phyloP scores from a whole-genome alignment of 495 filamentous ascomycete genomes.

The Penicillium soppii region DNA sequence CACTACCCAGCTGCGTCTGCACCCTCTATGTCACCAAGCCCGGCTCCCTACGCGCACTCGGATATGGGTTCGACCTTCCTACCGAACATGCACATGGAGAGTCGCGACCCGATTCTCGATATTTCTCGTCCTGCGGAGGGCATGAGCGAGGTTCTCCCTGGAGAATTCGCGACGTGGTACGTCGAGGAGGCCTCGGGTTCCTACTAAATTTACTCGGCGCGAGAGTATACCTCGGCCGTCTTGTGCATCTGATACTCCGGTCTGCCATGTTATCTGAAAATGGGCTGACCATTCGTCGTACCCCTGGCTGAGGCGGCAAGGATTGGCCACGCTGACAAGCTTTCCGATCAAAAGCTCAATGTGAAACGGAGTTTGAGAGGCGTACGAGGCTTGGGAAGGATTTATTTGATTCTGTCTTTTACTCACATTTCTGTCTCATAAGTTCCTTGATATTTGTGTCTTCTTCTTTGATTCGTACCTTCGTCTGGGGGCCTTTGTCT shows the following conservation, averaged over 20 bases:
- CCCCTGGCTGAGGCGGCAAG: slow-evolving; percentile 5
- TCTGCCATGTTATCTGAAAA: background rate
- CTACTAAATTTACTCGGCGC: too few relatives aligned
- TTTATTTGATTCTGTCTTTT: background rate
- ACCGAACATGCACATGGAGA: slow-evolving; percentile 8
- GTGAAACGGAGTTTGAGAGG: slow-evolving; percentile 1
- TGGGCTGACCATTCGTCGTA: slow-evolving; percentile 8
- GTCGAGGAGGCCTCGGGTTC: background rate
- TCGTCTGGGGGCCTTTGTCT: background rate
- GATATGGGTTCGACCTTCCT: background rate
- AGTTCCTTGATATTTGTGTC: background rate
- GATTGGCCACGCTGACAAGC: slow-evolving; percentile 11
- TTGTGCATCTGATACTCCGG: too few relatives aligned
- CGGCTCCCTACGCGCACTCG: slow-evolving; percentile 1
- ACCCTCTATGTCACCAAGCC: slow-evolving; percentile 4
- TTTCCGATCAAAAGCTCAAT: slow-evolving; percentile 10
- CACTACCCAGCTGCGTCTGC: slow-evolving; percentile 4
- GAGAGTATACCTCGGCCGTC: too few relatives aligned
- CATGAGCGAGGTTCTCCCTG: background rate
- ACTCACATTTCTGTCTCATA: background rate
- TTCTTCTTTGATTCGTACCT: background rate
- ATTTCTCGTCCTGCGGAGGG: background rate
- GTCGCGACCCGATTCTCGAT: slow-evolving; percentile 10
- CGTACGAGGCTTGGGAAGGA: background rate
- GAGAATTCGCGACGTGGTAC: slow-evolving; percentile 15